A percentile compares a stretch with the other conserved stretches of the same genome.
Evolutionary conservation across 768 basidiomycete genomes (phyloP).

Genomic region (Tylopilus sp.): DNA sequence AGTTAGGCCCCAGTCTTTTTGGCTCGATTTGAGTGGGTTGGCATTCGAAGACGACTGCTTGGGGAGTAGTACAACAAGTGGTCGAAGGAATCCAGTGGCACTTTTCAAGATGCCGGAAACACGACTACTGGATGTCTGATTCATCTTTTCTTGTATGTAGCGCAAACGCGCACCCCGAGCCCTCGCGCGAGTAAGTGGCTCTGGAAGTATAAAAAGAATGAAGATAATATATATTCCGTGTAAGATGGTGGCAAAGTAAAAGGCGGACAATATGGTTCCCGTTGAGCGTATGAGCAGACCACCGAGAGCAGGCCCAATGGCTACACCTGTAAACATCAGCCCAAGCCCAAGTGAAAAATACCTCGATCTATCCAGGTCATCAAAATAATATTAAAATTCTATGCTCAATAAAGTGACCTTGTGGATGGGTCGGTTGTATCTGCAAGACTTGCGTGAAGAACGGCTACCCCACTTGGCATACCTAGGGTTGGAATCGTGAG

Average conservation of each 20-base stretch:
- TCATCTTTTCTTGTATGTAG: conserved; percentile 10
- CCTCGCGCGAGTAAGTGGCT: conserved; percentile 60
- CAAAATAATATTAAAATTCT: background rate
- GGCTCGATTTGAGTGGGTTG: conserved; percentile 39
- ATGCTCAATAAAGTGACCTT: conserved; percentile 38
- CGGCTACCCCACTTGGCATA: conserved; percentile 45
- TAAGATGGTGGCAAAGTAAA: conserved; percentile 57
- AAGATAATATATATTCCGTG: conserved; percentile 50
- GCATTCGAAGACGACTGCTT: conserved; percentile 20
- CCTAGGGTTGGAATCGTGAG: conserved; percentile 36
- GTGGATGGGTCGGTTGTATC: conserved; percentile 56
- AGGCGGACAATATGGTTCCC: conserved; percentile 55
- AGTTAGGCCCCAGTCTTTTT: conserved; percentile 64
- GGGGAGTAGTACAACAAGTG: conserved; percentile 65
- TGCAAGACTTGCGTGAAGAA: conserved; percentile 62
- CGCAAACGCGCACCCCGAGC: conserved; percentile 31
- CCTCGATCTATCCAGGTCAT: conserved; percentile 46
- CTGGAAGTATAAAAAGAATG: conserved; percentile 65
- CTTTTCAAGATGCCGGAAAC: conserved; percentile 31
- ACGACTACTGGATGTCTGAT: background rate
- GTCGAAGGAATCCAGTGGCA: conserved; percentile 62
- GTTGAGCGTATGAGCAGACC: conserved; percentile 59
- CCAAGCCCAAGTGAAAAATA: conserved; percentile 66
- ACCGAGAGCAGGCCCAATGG: conserved; percentile 73
- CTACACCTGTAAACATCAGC: conserved; percentile 69